These are phyloP conservation scores for Metschnikowia reukaufii DNA, from an alignment of 805 yeast genomes.

Conservation along the genomic window DNA sequence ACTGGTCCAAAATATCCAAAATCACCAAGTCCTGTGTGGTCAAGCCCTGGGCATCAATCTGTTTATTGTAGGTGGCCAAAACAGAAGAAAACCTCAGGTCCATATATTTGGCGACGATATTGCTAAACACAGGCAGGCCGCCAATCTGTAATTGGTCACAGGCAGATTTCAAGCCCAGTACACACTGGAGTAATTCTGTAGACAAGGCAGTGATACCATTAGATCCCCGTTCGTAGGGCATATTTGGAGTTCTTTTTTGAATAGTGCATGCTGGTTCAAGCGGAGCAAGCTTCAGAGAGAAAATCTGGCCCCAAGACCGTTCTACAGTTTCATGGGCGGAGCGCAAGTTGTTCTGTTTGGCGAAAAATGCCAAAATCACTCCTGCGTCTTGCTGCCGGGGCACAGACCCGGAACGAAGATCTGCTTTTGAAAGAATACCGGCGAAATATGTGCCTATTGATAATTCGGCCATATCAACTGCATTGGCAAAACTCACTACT, in stretches of 20 bases:
- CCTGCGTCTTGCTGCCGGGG: conserved; percentile 13
- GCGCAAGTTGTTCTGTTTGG: conserved; percentile 13
- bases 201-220: conserved; percentile 58
- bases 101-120: conserved; percentile 16
- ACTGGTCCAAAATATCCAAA: conserved; percentile 48
- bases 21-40: conserved; percentile 28
- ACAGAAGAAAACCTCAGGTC: conserved; percentile 15
- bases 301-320: conserved; percentile 9
- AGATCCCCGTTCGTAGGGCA: conserved; percentile 60
- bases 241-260: conserved; percentile 30
- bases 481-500: conserved; percentile 54
- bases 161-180: conserved; percentile 26
- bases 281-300: conserved; percentile 20
- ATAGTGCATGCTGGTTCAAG: conserved; percentile 48
- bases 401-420: conserved; percentile 6
- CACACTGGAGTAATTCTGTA: conserved; percentile 48
- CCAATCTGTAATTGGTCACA: conserved; percentile 16
- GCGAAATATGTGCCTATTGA: conserved; percentile 52
- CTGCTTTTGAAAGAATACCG: conserved; percentile 16
- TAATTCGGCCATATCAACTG: conserved; percentile 57
- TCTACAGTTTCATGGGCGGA: conserved; percentile 18
- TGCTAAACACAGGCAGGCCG: conserved; percentile 15
- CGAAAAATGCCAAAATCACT: conserved; percentile 14
- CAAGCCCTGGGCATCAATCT: conserved; percentile 13
- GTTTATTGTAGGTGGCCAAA: conserved; percentile 10